Evolutionary conservation across 2,329 filamentous ascomycete species (phyloP).

Genomic region (Colletotrichum endophyticum): DNA sequence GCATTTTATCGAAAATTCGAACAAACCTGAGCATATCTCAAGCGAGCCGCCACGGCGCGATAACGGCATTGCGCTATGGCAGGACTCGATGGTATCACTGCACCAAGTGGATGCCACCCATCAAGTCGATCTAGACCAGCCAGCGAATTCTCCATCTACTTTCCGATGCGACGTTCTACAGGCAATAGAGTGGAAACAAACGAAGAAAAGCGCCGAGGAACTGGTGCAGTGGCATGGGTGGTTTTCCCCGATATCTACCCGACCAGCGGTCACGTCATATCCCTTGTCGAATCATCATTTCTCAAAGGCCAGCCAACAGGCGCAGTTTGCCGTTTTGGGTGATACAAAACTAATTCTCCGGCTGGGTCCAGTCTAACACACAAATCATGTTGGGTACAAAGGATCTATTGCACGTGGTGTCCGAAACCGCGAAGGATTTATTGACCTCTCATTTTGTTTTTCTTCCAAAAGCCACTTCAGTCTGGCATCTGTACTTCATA

Average conservation of each 20-base stretch:
- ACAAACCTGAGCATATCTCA: background rate
- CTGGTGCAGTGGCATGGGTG: background rate
- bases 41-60: background rate
- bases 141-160: background rate
- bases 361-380: rapidly evolving
- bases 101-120: background rate
- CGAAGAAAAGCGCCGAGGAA: background rate
- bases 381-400: background rate
- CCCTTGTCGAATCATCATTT: background rate
- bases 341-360: background rate
- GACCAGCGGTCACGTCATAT: background rate
- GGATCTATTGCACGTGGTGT: background rate
- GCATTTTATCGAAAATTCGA: background rate
- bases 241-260: constrained; percentile 3
- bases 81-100: constrained; percentile 8
- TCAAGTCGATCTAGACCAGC: background rate
- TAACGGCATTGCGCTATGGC: constrained; percentile 12
- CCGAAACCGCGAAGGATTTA: background rate
- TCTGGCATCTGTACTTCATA: rapidly evolving
- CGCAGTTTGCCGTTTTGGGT: background rate
- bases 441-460: background rate
- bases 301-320: background rate
- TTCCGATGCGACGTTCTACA: background rate
- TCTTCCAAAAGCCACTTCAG: background rate
- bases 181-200: constrained; percentile 1